phyloP scores from a whole-genome alignment of 345 rosid species.

The Cochlearia excelsa region DNA sequence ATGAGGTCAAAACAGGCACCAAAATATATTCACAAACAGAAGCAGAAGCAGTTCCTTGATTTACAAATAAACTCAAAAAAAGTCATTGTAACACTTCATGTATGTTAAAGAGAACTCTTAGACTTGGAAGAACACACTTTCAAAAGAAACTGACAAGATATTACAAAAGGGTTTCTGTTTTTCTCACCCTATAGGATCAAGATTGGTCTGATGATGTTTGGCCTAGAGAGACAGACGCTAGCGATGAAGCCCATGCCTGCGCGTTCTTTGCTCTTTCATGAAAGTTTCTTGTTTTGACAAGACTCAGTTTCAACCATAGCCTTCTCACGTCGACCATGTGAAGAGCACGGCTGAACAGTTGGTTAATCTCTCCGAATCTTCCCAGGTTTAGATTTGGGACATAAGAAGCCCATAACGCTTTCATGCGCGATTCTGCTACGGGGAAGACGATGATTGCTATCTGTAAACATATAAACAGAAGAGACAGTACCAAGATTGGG shows the following conservation, averaged over 20 bases:
- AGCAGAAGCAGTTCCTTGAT: not conserved
- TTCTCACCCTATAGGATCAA: not conserved
- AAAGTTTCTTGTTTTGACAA: slow-evolving; percentile 72
- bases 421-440: slow-evolving; percentile 45
- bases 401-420: slow-evolving; percentile 54
- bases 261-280: slow-evolving; percentile 73
- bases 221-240: slow-evolving; percentile 84
- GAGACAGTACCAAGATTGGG: slow-evolving; percentile 54
- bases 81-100: not conserved
- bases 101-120: not conserved
- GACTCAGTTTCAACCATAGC: slow-evolving; percentile 66
- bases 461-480: slow-evolving; percentile 53
- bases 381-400: slow-evolving; percentile 70
- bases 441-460: slow-evolving; percentile 48
- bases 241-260: slow-evolving; percentile 82
- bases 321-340: slow-evolving; percentile 81
- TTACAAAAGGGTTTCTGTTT: too few species aligned
- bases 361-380: slow-evolving; percentile 88
- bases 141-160: too few species aligned
- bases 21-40: slow-evolving; percentile 24
- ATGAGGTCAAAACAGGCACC: slow-evolving; percentile 14
- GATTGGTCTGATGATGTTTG: slow-evolving; percentile 51
- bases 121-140: not conserved
- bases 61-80: slow-evolving; percentile 4
- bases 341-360: slow-evolving; percentile 56